Conservation (phyloP, 2,329 filamentous ascomycete species). For the Boeremia lycopersici region DNA sequence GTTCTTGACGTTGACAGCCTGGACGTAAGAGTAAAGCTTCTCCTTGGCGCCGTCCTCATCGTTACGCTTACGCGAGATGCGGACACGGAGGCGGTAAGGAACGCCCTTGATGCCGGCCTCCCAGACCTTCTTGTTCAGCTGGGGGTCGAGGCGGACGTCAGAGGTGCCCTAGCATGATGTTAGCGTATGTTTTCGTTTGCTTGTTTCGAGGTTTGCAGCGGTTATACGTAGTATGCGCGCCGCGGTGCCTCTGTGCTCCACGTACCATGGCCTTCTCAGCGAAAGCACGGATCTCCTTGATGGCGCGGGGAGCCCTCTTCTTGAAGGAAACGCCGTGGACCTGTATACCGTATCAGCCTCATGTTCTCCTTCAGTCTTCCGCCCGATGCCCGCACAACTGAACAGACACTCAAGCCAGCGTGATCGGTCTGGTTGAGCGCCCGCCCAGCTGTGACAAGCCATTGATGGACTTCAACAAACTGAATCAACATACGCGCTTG, state of each 20-base stretch:
- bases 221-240: not conserved
- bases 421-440: slow-evolving; percentile 25
- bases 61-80: slow-evolving; percentile 99
- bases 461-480: slow-evolving; percentile 74
- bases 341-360: slow-evolving; percentile 64
- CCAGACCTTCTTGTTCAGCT: slow-evolving; percentile 99
- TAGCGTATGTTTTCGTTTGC: slow-evolving; percentile 14
- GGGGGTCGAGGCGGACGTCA: slow-evolving; percentile 97
- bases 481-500: slow-evolving; percentile 89
- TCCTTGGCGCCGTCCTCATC: slow-evolving; percentile 99
- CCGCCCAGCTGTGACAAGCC: slow-evolving; percentile 49
- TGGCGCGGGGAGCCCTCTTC: slow-evolving; percentile 97
- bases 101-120: slow-evolving; percentile 99
- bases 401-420: slow-evolving; percentile 23
- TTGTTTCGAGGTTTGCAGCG: not conserved
- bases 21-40: slow-evolving; percentile 99
- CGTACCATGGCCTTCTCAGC: slow-evolving; percentile 95
- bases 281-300: slow-evolving; percentile 99
- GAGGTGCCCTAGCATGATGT: slow-evolving; percentile 74
- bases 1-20: slow-evolving; percentile 99
- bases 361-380: slow-evolving; percentile 65
- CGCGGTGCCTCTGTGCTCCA: slow-evolving; percentile 9
- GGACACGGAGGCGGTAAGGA: slow-evolving; percentile 93
- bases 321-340: slow-evolving; percentile 98
- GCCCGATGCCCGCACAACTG: slow-evolving; percentile 58